Evolutionary conservation across 2,329 filamentous ascomycete genomes (phyloP), one percentile per base, ranked within the genome.

Genomic region (Cladosporium velox): DNA sequence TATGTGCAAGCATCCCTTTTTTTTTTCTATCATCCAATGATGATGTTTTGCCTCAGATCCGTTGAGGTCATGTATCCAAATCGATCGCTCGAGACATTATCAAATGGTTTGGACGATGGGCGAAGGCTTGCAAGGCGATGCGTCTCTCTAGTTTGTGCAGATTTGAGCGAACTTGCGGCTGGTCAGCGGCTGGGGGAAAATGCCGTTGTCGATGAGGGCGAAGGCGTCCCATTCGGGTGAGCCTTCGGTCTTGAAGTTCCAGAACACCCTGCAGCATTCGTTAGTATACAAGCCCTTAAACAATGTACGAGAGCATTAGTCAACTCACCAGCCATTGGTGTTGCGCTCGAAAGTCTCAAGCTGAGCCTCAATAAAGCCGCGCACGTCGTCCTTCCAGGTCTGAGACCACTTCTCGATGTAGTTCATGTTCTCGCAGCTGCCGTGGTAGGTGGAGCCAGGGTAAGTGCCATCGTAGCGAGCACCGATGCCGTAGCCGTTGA

Each of bases 401-500:
- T 77, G 78, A 2, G 77, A 73, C 78, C 87, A 86, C 21, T 81
- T 78, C 21, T 79, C 79, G 30, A 82, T 77, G 71, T 80, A 79
- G 73, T 80, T 83, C 70, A 83, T 85, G 67, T 78, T 81, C 3
- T 72, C 77, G 75, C 88, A 90, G 66, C 79, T 80, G n/a, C 86
- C 87, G 28, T 87, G 79, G 62, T 78, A 81, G 0, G 74, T 71
- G 59, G 79, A 83, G 35, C 78, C 81, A 0, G 79, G 74, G 69
- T 81, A 85, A 2, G 82, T 83, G 15, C 87, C 87, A 65, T 87
- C 85, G 74, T 86, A 88, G 41, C 89, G 82, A 10, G 87, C 82
- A 14, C 87, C 88, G 52, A 85, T 77, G 2, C 84, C 84, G 66
- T 84, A 84, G 49, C 88, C 81, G 67, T 84, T 84, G 59, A 84